Base-by-base conservation (phyloP, 352 stramenopile species). In the Pythium folliculosum region DNA sequence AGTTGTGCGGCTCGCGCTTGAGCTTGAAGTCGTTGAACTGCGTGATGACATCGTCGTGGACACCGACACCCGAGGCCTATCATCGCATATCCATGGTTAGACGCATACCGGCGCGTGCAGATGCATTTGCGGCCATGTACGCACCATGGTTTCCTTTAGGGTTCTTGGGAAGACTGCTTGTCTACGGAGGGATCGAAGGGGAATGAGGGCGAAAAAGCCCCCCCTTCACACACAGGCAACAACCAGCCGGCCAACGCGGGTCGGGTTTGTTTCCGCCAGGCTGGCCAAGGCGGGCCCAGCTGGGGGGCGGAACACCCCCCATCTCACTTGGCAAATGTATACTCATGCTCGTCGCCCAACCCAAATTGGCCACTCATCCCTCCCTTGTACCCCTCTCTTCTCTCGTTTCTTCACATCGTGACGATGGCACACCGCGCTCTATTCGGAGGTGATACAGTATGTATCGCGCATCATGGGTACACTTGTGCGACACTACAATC, bases 21-120 rank as follows among this genome's bases (percentile, higher is more conserved):
- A 99, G 84, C 82, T 99, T 99, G 78, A 99, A 99, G 69, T 95
- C 85, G 66, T 97, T 91, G 80, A 99, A 98, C 77, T 97, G 86
- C 59, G 76, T 90, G 65, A 95, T 84, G 61, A 98, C 92, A 51
- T 97, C 91, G 71, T 98, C 93, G 77, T 91, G 76, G 67, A 98
- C 91, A 87, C 81, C 80, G 61, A 99, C 95, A 80, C 94, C 94
- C 64, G 94, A 98, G 47, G 93, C 92, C 96, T 99, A 68, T 43
- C 23, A 32, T 35, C 27, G 27, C 40, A 22, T 7, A 50, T 8
- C 22, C 30, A 19, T 48, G 30, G 19, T 60, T 35, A 60, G 53
- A 25, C 44, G 16, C 44, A 77, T 47, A 70, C 5, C n/a, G n/a
- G n/a, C n/a, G n/a, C n/a, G n/a, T n/a, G n/a, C n/a, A n/a, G n/a